Conservation (phyloP, 257 asterid genomes). For the Thymus quinquecostatus region DNA sequence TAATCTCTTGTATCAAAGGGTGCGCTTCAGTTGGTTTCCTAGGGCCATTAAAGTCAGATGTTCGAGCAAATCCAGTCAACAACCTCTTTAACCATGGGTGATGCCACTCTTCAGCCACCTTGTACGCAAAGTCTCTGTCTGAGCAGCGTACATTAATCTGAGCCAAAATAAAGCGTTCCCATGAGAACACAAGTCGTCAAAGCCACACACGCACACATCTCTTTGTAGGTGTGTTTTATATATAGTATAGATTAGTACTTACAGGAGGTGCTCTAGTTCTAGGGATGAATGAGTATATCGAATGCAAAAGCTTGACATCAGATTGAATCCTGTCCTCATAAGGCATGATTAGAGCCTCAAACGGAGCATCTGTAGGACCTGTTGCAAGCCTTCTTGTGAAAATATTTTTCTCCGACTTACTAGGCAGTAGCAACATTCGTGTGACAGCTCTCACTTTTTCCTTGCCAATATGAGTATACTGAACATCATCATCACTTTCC, state of each 20-base stretch:
- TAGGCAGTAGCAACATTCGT: constrained; percentile 83
- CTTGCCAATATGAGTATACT: constrained; percentile 56
- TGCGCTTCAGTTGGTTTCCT: constrained; percentile 68
- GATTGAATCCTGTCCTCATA: constrained; percentile 78
- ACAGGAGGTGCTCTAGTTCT: constrained; percentile 97
- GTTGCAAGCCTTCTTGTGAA: constrained; percentile 62
- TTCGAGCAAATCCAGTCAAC: constrained; percentile 90
- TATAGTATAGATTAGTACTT: constrained; percentile 37
- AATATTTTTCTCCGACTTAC: constrained; percentile 51
- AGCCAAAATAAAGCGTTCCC: not conserved
- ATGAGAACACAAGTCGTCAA: constrained; percentile 27
- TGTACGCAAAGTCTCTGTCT: constrained; percentile 85
- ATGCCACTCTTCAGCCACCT: constrained; percentile 83
- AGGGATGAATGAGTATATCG: constrained; percentile 89
- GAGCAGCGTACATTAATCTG: constrained; percentile 84
- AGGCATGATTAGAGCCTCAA: constrained; percentile 75
- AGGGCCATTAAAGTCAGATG: constrained; percentile 92
- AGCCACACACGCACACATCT: not conserved
- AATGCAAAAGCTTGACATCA: constrained; percentile 72
- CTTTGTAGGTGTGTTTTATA: not conserved
- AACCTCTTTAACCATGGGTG: constrained; percentile 94
- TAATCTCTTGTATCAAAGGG: constrained; percentile 89
- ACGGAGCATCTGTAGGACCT: constrained; percentile 77
- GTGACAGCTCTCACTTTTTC: constrained; percentile 81
- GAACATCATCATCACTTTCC: constrained; percentile 55